These are phyloP conservation scores for Herpetospermum pedunculosum DNA, from an alignment of 306 rosid species.

Conservation along the genomic window DNA sequence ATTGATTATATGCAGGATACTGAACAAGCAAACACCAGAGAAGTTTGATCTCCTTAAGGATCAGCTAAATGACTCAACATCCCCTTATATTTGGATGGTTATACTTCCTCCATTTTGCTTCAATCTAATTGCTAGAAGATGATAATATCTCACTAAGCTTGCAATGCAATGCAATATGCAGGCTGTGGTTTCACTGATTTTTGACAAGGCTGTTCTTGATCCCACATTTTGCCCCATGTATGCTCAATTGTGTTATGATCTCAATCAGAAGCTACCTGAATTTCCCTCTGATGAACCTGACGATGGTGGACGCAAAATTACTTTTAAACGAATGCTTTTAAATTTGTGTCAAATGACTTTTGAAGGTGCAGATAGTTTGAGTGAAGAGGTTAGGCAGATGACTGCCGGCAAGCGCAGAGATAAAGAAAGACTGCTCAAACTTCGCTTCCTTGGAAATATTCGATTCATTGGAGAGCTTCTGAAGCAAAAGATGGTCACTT, in stretches of 20 bases:
- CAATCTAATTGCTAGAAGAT: no score
- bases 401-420: slow-evolving; percentile 63
- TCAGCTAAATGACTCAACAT: slow-evolving; percentile 84
- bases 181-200: slow-evolving; percentile 78
- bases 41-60: slow-evolving; percentile 96
- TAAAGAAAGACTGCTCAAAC: slow-evolving; percentile 74
- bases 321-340: slow-evolving; percentile 79
- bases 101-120: background rate
- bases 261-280: slow-evolving; percentile 67
- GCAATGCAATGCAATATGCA: no score
- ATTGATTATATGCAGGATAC: slow-evolving; percentile 51
- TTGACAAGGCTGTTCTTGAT: slow-evolving; percentile 95
- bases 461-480: slow-evolving; percentile 96
- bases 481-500: slow-evolving; percentile 99
- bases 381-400: slow-evolving; percentile 79
- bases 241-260: slow-evolving; percentile 76
- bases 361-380: slow-evolving; percentile 77
- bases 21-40: slow-evolving; percentile 96
- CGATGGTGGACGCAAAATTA: slow-evolving; percentile 77
- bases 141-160: slow-evolving; percentile 6
- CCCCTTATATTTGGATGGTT: slow-evolving; percentile 87
- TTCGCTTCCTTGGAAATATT: slow-evolving; percentile 92
- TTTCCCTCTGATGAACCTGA: slow-evolving; percentile 89
- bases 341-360: slow-evolving; percentile 91
- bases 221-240: slow-evolving; percentile 99